Conservation (phyloP, 148 eudicot species). For the Chenopodium album region DNA sequence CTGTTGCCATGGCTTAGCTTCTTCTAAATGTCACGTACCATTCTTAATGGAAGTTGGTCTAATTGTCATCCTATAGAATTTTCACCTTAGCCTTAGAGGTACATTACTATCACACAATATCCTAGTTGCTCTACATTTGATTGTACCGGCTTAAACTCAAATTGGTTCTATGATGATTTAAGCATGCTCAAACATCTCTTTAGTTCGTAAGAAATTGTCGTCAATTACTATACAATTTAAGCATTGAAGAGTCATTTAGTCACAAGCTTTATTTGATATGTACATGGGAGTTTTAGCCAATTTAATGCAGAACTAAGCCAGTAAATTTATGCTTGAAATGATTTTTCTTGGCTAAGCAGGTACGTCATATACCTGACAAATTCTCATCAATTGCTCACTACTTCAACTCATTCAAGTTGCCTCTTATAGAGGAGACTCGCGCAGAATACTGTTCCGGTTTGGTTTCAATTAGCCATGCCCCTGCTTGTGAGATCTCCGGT, state of each 20-base stretch:
- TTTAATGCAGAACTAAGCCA: neutral
- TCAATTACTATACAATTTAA: no score
- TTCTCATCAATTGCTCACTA: slow-evolving; percentile 38
- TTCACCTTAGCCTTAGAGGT: no score
- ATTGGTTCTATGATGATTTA: no score
- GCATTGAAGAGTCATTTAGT: neutral
- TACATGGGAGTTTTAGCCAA: neutral
- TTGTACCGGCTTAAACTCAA: neutral
- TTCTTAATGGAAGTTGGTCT: no score
- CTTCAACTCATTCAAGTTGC: slow-evolving; percentile 38
- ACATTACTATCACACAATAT: no score
- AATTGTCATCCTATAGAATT: no score
- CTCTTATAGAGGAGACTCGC: slow-evolving; percentile 58
- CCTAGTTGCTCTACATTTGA: neutral
- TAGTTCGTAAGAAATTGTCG: no score
- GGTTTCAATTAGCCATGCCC: slow-evolving; percentile 21
- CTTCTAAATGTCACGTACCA: no score
- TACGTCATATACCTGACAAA: slow-evolving; percentile 34
- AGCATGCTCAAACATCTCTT: no score
- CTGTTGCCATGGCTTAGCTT: no score
- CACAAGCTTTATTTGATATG: neutral
- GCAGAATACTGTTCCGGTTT: slow-evolving; percentile 45
- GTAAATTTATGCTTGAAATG: neutral
- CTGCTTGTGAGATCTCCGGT: slow-evolving; percentile 24
- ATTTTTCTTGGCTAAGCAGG: slow-evolving; percentile 27